These are phyloP conservation scores for Citrullus mucosospermus DNA, from an alignment of 306 rosid genomes.

Conservation along the genomic window DNA sequence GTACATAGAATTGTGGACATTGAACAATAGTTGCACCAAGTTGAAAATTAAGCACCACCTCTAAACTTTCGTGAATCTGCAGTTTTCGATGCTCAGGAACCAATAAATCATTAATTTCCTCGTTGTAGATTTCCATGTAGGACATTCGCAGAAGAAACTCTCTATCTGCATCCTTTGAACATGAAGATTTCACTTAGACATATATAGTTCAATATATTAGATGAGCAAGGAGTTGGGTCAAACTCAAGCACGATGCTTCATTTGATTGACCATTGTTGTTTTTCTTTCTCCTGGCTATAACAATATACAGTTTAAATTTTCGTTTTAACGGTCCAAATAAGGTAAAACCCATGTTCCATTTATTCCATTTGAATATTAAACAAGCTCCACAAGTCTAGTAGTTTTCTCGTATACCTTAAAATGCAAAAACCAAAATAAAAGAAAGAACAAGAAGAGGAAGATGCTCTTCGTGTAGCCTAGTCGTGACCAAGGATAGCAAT, in stretches of 20 bases:
- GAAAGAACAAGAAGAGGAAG: not conserved
- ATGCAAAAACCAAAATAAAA: not conserved
- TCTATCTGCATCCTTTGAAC: slow-evolving; percentile 50
- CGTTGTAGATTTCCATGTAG: slow-evolving; percentile 93
- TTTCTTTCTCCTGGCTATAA: not conserved
- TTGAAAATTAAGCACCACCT: slow-evolving; percentile 29
- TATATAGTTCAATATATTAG: not conserved
- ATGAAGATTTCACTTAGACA: slow-evolving; percentile 8
- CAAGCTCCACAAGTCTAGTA: not conserved
- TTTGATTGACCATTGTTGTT: not conserved
- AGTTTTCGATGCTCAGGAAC: slow-evolving; percentile 91
- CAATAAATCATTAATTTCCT: slow-evolving; percentile 86
- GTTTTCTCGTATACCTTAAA: not conserved
- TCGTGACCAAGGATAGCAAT: not conserved
- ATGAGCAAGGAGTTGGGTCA: not conserved
- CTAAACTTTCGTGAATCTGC: slow-evolving; percentile 88
- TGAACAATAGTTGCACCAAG: not conserved
- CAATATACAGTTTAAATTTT: not conserved
- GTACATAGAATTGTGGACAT: slow-evolving; percentile 7
- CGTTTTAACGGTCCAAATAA: not conserved
- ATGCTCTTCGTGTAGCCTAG: not conserved
- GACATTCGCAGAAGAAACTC: slow-evolving; percentile 97
- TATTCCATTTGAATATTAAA: not conserved
- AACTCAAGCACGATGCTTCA: not conserved
- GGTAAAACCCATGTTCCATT: not conserved